Percentiles rank a stretch among this genome's conserved stretches.
Conservation (phyloP, 1,284 basidiomycete genomes). For the Fistulinella staudtii region DNA sequence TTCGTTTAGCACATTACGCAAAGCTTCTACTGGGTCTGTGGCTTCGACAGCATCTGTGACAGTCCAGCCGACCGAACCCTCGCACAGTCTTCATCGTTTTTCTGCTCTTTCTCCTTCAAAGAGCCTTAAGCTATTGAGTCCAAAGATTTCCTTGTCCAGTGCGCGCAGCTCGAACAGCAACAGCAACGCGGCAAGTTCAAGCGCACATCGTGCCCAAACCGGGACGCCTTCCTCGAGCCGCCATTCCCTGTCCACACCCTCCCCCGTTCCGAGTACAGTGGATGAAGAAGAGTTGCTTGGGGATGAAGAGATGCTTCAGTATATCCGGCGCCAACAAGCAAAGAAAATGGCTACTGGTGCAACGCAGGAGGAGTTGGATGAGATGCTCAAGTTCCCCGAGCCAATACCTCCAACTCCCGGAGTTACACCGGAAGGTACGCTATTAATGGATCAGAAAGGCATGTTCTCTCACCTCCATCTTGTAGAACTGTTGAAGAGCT, state of each 20-base stretch:
- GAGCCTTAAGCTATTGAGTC: conserved; percentile 72
- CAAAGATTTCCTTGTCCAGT: conserved; percentile 64
- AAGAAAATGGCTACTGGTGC: conserved; percentile 84
- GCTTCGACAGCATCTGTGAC: conserved; percentile 57
- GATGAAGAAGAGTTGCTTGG: conserved; percentile 91
- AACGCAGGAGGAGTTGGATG: conserved; percentile 83
- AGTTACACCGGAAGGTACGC: conserved; percentile 69
- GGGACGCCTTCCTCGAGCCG: conserved; percentile 69
- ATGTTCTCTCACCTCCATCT: conserved; percentile 7
- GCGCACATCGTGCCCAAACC: conserved; percentile 47
- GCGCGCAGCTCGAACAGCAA: conserved; percentile 48
- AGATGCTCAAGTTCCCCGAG: conserved; percentile 90
- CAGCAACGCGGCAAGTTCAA: conserved; percentile 43
- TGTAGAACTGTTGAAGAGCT: conserved; percentile 59
- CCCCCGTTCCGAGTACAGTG: conserved; percentile 64
- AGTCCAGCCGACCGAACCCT: conserved; percentile 28
- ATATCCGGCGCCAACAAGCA: conserved; percentile 85
- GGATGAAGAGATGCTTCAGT: conserved; percentile 96
- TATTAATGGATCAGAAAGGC: conserved; percentile 1
- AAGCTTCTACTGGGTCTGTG: conserved; percentile 75
- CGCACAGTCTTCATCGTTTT: conserved; percentile 56
- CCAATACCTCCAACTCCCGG: conserved; percentile 71
- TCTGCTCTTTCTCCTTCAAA: conserved; percentile 80
- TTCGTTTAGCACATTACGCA: conserved; percentile 69
- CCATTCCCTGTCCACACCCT: conserved; percentile 77